Evolutionary conservation across 1,139 yeast genomes (phyloP).

Genomic region (Saccharomycopsis hybrid): DNA sequence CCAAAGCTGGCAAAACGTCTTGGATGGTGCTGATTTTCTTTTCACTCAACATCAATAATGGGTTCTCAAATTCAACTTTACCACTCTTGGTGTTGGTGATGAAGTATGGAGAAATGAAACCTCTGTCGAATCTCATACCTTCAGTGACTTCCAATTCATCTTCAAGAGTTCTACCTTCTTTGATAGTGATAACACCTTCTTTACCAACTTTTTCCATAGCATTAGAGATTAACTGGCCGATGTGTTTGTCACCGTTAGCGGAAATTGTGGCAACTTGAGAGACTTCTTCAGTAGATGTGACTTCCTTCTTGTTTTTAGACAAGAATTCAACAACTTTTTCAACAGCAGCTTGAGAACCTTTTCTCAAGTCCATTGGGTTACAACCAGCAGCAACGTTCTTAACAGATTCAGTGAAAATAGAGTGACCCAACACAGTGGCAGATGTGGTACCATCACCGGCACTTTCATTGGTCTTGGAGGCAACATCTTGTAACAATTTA

Average conservation of each 20-base stretch:
- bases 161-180: slow-evolving; percentile 95
- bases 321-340: slow-evolving; percentile 90
- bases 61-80: slow-evolving; percentile 96
- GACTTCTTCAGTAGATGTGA: slow-evolving; percentile 94
- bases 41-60: slow-evolving; percentile 82
- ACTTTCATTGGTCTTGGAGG: slow-evolving; percentile 94
- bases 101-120: slow-evolving; percentile 96
- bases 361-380: slow-evolving; percentile 98
- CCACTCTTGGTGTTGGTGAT: slow-evolving; percentile 95
- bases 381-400: slow-evolving; percentile 99
- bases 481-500: slow-evolving; percentile 93
- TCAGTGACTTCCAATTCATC: slow-evolving; percentile 97
- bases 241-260: slow-evolving; percentile 94
- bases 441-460: slow-evolving; percentile 99
- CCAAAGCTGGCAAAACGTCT: slow-evolving; percentile 91
- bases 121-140: slow-evolving; percentile 99
- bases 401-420: slow-evolving; percentile 94
- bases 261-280: slow-evolving; percentile 99
- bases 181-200: slow-evolving; percentile 98
- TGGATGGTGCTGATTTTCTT: slow-evolving; percentile 91
- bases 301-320: slow-evolving; percentile 88
- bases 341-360: slow-evolving; percentile 98
- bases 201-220: slow-evolving; percentile 99
- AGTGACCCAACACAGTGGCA: slow-evolving; percentile 95
- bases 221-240: slow-evolving; percentile 86